Conservation (phyloP, 2,329 filamentous ascomycete genomes). For the Clarireedia paspali region DNA sequence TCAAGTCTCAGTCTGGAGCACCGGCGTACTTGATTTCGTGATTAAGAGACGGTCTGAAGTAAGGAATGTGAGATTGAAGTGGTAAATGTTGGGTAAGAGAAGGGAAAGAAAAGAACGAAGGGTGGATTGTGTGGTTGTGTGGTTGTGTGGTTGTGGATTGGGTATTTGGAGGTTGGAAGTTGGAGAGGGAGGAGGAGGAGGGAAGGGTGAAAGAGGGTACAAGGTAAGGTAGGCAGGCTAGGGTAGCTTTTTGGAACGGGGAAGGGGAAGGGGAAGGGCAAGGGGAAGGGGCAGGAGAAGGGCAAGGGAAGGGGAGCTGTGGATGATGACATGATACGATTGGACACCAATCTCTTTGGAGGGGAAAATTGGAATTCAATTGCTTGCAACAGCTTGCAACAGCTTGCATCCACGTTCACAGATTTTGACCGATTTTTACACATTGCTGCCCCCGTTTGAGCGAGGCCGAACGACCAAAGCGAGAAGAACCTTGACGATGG, state of each 20-base stretch:
- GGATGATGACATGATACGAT: not conserved
- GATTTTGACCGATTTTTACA: too few relatives aligned
- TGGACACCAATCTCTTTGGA: not conserved
- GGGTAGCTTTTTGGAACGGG: not conserved
- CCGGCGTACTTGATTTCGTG: not conserved
- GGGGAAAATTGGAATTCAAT: not conserved
- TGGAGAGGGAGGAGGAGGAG: not conserved
- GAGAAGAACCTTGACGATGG: too few relatives aligned
- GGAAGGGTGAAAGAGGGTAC: not conserved
- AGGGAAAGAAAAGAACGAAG: not conserved
- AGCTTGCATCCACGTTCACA: too few relatives aligned
- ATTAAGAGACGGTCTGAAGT: not conserved
- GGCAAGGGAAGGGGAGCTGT: not conserved
- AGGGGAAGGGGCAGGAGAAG: not conserved
- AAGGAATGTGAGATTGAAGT: constrained; percentile 7
- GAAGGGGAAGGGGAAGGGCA: not conserved
- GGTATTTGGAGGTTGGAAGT: not conserved
- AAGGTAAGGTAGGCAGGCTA: not conserved
- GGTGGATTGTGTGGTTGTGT: not conserved
- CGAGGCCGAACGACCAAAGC: too few relatives aligned
- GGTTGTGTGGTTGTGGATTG: not conserved
- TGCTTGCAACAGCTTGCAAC: too few relatives aligned
- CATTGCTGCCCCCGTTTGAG: too few relatives aligned
- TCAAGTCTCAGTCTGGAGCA: not conserved
- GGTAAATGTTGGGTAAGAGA: not conserved